Evolutionary conservation across 2,329 filamentous ascomycete genomes (phyloP), one percentile per base, ranked within the genome.

Genomic region (Colletotrichum sp.): DNA sequence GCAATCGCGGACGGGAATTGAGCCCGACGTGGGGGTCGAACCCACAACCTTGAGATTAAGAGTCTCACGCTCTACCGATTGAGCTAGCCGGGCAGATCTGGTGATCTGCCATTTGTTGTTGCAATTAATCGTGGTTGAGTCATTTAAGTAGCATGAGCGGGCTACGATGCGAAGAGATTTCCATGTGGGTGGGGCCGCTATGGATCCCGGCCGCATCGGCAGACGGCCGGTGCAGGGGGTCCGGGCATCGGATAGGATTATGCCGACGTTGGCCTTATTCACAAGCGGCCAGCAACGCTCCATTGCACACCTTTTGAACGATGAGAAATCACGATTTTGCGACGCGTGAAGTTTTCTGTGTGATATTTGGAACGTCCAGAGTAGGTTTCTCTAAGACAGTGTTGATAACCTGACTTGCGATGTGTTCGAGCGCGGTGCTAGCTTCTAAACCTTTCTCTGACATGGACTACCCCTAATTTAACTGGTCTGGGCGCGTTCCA

Each of bases 11-110:
- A 73, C 70, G 71, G 73, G 73, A 73, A 68, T 79, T 79, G 78
- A 79, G 78, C 78, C 78, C 78, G 78, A 79, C 78, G 78, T 78
- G 78, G 78, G 78, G 78, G 78, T 79, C 78, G 78, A 79, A 79
- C 78, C 75, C 75, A 75, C 73, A 77, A 77, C 75, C 75, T 77
- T 77, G 72, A 77, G 75, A 77, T 77, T 90, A 90, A 90, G 91
- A 93, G 91, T 93, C 91, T 92, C 88, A 93, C 91, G 91, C 91
- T 93, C 91, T 93, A 93, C 90, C 90, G 89, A 92, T 92, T 92
- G 90, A 92, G 90, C 90, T 92, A 92, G 87, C 89, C 13, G 52
- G 66, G 58, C 64, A 68, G 70, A 60, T 69, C 73, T 16, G 24
- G 24, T 26, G 72, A 75, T 28, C 69, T 48, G 52, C 72, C 66